A percentile compares a stretch with the other conserved stretches of the same genome.
Conservation (phyloP, 805 yeast genomes). For the Wickerhamomyces pijperi region DNA sequence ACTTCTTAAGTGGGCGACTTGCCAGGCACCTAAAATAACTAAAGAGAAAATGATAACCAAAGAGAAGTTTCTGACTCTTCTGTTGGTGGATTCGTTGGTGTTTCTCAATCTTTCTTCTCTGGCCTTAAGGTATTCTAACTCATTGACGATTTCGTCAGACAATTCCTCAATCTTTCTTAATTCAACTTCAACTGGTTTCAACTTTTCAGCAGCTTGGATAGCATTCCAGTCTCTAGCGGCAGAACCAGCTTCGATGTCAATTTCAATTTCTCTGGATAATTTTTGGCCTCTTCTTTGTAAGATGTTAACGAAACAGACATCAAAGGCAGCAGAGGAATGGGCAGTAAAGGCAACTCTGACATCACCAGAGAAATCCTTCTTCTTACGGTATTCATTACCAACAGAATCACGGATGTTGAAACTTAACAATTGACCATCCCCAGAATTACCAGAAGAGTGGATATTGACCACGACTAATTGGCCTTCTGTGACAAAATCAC, state of each 20-base stretch:
- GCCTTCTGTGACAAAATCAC: constrained; percentile 81
- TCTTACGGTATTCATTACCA: constrained; percentile 78
- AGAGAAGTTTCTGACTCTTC: constrained; percentile 85
- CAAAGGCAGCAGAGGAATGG: constrained; percentile 73
- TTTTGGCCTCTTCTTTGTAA: constrained; percentile 30
- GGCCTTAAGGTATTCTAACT: constrained; percentile 69
- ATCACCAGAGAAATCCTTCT: constrained; percentile 64
- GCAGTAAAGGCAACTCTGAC: constrained; percentile 77
- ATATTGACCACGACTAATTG: constrained; percentile 82
- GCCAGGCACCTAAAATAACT: constrained; percentile 82
- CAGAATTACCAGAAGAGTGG: constrained; percentile 58
- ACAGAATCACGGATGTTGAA: constrained; percentile 61
- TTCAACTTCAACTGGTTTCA: constrained; percentile 87
- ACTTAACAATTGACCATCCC: constrained; percentile 80
- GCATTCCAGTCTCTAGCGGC: constrained; percentile 98
- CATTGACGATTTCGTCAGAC: constrained; percentile 69
- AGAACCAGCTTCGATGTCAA: constrained; percentile 91
- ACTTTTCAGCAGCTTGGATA: constrained; percentile 82
- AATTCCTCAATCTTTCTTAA: constrained; percentile 79
- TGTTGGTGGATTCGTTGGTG: constrained; percentile 92
- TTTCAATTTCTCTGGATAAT: constrained; percentile 61
- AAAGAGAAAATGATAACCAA: constrained; percentile 56
- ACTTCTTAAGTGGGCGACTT: constrained; percentile 80
- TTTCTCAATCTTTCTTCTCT: constrained; percentile 93
- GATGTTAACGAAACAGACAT: constrained; percentile 78